phyloP scores from a whole-genome alignment of 2,329 filamentous ascomycete species.

The Sphaerostilbella broomeana region DNA sequence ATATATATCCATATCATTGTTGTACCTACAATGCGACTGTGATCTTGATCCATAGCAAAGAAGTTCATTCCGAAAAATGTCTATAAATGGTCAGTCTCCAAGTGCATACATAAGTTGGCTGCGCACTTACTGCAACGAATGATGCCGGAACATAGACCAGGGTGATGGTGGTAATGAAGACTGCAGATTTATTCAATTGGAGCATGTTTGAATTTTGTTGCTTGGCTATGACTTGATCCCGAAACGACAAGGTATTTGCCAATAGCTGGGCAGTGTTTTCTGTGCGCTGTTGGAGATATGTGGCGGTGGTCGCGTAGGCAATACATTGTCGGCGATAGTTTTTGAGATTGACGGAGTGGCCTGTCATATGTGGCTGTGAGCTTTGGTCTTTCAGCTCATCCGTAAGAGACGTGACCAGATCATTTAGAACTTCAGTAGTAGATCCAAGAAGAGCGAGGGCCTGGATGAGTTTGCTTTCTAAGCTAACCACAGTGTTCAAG shows the following conservation, averaged over 20 bases:
- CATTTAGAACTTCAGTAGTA: slow-evolving; percentile 16
- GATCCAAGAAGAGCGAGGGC: slow-evolving; percentile 17
- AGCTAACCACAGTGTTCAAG: slow-evolving; percentile 20
- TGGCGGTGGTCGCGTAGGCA: slow-evolving; percentile 18
- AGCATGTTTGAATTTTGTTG: slow-evolving; percentile 26
- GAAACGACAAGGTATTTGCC: slow-evolving; percentile 23
- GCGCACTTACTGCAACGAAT: slow-evolving; percentile 29
- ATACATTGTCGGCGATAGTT: slow-evolving; percentile 16
- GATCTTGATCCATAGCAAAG: slow-evolving; percentile 27
- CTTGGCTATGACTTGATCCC: slow-evolving; percentile 26
- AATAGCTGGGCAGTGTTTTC: slow-evolving; percentile 22
- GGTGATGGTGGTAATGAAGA: slow-evolving; percentile 26
- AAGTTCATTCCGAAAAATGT: slow-evolving; percentile 38
- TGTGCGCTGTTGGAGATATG: slow-evolving; percentile 20
- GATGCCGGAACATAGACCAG: slow-evolving; percentile 29
- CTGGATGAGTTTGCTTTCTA: slow-evolving; percentile 22
- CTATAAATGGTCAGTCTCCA: slow-evolving; percentile 11
- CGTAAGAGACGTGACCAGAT: slow-evolving; percentile 14
- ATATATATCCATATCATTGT: slow-evolving; percentile 35
- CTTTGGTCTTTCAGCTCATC: background rate
- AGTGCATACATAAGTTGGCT: background rate
- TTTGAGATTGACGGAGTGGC: background rate
- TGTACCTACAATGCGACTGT: slow-evolving; percentile 24
- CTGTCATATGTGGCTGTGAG: background rate
- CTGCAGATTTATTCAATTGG: slow-evolving; percentile 26